Base-by-base conservation (phyloP, 169 alveolate species). In the Plasmodium vivax region DNA sequence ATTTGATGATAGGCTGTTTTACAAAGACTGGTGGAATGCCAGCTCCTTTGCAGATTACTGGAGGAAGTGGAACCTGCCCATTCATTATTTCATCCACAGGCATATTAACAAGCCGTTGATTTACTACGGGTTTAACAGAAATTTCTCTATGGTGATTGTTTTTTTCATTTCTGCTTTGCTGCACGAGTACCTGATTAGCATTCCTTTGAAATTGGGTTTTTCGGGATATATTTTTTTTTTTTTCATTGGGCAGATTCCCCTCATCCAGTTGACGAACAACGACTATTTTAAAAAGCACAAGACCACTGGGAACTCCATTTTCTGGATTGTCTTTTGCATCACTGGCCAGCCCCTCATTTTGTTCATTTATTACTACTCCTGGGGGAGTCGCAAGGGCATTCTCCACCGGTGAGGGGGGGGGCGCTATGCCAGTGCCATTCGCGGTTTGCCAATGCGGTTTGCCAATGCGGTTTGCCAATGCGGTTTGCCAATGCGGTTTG, bases 1-100 rank as follows among this genome's bases (percentile, higher is more conserved):
- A 77, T 98, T 98, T 88, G 99, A 99, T 10, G 99, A 98, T 90
- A 95, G 99, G 83, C 95, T 96, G 68, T 98, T 98, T 95, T 98
- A 98, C 94, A 97, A 96, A 95, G 99, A 98, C 82, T 98, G 99
- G 99, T 98, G 99, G 99, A 98, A 98, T 84, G 98, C 99, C 43
- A 96, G 98, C 19, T 97, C 98, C 19, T 97, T 98, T 85, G 98
- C 97, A 2, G 99, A 98, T 84, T 98, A 98, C 93, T 98, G 99
- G 99, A 95, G 99, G 56, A 97, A 96, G 93, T 98, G 99, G 99
- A 98, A 98, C 92, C 95, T 98, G 27, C 99, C 99, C n/a, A 97
- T 98, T 34, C 99, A 98, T 95, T 97, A 96, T 92, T 98, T 98
- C 96, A 96, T 98, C 9, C 94, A 97, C 27, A 94, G 99, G 45